Evolutionary conservation across 169 alveolate genomes (phyloP).

Genomic region (Cystoisospora suis): DNA sequence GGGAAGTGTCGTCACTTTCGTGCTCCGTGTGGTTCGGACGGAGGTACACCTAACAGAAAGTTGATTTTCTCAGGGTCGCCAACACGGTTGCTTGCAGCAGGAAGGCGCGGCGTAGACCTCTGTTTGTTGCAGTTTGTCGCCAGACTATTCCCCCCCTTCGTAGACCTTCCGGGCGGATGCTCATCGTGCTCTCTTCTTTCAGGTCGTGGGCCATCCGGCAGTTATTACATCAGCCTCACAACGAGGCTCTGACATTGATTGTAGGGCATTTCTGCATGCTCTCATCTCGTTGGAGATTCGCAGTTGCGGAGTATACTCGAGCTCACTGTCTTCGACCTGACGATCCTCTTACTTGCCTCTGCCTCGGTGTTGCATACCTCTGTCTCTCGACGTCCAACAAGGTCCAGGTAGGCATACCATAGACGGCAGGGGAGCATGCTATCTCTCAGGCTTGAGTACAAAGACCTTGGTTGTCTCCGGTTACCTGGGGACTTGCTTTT

Average conservation of each 20-base stretch:
- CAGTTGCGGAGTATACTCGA: conserved; percentile 75
- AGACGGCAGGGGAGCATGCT: neutral
- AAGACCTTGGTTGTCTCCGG: too few relatives aligned
- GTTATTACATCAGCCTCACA: conserved; percentile 69
- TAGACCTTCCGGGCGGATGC: too few relatives aligned
- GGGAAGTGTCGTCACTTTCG: too few relatives aligned
- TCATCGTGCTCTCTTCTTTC: too few relatives aligned
- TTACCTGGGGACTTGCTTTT: too few relatives aligned
- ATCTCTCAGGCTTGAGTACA: neutral
- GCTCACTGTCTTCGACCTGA: conserved; percentile 70
- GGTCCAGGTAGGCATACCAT: conserved; percentile 60
- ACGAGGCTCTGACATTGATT: conserved; percentile 70
- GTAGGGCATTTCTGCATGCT: conserved; percentile 78
- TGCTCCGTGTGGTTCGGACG: too few relatives aligned
- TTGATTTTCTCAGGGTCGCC: too few relatives aligned
- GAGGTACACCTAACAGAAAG: too few relatives aligned
- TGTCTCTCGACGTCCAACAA: conserved; percentile 68
- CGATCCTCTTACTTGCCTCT: conserved; percentile 72
- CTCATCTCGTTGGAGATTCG: conserved; percentile 78
- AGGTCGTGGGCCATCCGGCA: conserved; percentile 79
- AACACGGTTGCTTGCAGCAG: too few relatives aligned
- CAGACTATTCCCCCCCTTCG: too few relatives aligned
- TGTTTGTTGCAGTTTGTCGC: too few relatives aligned
- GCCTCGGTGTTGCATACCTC: conserved; percentile 75
- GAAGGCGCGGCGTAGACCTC: too few relatives aligned